phyloP scores from a whole-genome alignment of 129 eudicot genomes.

The Arctium lappa region DNA sequence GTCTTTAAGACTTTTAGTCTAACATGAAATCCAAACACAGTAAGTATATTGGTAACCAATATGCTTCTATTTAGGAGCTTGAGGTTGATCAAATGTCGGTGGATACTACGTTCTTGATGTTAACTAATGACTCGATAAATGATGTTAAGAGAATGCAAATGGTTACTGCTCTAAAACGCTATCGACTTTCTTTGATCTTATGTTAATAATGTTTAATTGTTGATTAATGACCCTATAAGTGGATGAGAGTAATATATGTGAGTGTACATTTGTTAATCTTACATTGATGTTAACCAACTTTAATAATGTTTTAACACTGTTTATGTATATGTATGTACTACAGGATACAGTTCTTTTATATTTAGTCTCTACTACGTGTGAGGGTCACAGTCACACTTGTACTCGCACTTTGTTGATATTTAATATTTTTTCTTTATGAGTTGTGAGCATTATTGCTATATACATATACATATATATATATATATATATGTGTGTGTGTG shows the following conservation, averaged over 20 bases:
- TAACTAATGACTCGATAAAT: not conserved
- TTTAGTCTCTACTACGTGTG: too few relatives aligned
- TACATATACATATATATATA: too few relatives aligned
- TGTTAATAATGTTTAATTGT: not conserved
- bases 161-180: not conserved
- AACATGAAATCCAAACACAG: not conserved
- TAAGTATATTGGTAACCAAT: not conserved
- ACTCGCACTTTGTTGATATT: too few relatives aligned
- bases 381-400: too few relatives aligned
- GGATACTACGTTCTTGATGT: not conserved
- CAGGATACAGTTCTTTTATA: too few relatives aligned
- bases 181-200: not conserved
- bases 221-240: not conserved
- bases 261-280: too few relatives aligned
- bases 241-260: not conserved
- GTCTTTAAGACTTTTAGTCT: not conserved
- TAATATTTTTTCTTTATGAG: too few relatives aligned
- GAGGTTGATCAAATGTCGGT: not conserved
- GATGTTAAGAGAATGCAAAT: not conserved
- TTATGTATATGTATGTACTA: too few relatives aligned
- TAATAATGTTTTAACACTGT: too few relatives aligned
- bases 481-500: too few relatives aligned
- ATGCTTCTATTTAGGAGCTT: not conserved
- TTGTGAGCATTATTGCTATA: too few relatives aligned
- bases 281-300: too few relatives aligned